These are phyloP conservation scores for Penicillium paneum DNA, from an alignment of 2,329 filamentous ascomycete species.

Conservation along the genomic window DNA sequence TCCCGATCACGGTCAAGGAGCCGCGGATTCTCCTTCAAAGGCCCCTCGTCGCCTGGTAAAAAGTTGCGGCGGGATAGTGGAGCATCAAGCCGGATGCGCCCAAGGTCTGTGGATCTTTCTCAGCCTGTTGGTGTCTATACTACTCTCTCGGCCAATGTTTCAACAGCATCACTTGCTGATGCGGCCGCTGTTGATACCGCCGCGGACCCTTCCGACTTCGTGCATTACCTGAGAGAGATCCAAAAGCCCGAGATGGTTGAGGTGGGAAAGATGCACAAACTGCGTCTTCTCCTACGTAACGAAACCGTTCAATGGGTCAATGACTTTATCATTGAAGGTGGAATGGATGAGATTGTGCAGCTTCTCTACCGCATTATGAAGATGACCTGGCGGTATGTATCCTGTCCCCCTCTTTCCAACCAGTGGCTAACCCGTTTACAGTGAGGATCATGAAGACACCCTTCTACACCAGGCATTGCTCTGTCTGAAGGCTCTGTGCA, in stretches of 20 bases:
- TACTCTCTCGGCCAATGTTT: slow-evolving; percentile 54
- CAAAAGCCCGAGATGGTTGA: slow-evolving; percentile 80
- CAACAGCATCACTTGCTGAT: slow-evolving; percentile 54
- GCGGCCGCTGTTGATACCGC: slow-evolving; percentile 70
- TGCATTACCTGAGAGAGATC: slow-evolving; percentile 76
- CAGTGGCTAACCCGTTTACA: slow-evolving; percentile 39
- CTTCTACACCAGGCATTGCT: slow-evolving; percentile 88
- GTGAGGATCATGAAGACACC: slow-evolving; percentile 92
- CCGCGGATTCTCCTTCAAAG: slow-evolving; percentile 74
- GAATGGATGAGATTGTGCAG: slow-evolving; percentile 86
- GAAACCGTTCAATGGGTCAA: slow-evolving; percentile 97
- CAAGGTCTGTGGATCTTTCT: slow-evolving; percentile 69
- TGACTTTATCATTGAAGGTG: slow-evolving; percentile 80
- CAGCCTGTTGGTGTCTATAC: slow-evolving; percentile 57
- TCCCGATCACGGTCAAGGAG: slow-evolving; percentile 57
- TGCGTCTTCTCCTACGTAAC: slow-evolving; percentile 82
- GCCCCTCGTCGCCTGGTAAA: slow-evolving; percentile 68
- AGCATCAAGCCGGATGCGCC: slow-evolving; percentile 60
- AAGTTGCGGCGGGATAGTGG: slow-evolving; percentile 67
- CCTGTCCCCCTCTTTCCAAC: not conserved
- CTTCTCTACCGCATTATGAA: slow-evolving; percentile 88
- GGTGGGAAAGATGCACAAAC: slow-evolving; percentile 91
- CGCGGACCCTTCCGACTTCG: slow-evolving; percentile 76
- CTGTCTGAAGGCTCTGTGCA: slow-evolving; percentile 91
- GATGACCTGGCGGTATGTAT: slow-evolving; percentile 83